A percentile compares a stretch with the other conserved stretches of the same genome.
Evolutionary conservation across 306 rosid species (phyloP).

Genomic region (Trifolium pratense): DNA sequence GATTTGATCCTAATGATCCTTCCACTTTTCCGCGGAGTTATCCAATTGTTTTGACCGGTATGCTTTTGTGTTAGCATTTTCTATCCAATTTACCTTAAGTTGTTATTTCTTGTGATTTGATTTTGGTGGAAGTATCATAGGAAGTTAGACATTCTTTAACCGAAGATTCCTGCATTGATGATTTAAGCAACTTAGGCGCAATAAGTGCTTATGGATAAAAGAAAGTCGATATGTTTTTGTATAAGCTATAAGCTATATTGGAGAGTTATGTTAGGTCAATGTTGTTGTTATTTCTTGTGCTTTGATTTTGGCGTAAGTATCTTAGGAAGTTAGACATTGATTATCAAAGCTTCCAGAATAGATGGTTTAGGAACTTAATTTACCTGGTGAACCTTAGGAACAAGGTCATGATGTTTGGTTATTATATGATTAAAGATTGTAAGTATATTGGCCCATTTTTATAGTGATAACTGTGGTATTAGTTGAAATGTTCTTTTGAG

Average conservation of each 20-base stretch:
- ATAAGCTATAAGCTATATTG: not conserved
- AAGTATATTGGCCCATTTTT: constrained; percentile 28
- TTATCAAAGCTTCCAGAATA: too few species aligned
- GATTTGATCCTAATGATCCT: constrained; percentile 68
- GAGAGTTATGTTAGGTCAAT: not conserved
- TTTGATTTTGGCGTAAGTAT: not conserved
- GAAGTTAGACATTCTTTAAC: constrained; percentile 24
- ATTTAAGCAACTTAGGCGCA: constrained; percentile 30
- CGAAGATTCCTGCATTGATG: constrained; percentile 27
- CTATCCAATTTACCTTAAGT: constrained; percentile 10
- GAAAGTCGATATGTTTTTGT: not conserved
- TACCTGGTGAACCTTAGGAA: not conserved
- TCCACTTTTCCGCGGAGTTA: constrained; percentile 84
- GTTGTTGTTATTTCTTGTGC: not conserved
- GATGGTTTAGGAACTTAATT: too few species aligned
- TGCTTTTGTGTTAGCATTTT: constrained; percentile 24
- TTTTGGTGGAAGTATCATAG: constrained; percentile 10
- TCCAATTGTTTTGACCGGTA: constrained; percentile 95
- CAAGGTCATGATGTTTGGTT: not conserved
- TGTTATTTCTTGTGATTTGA: not conserved
- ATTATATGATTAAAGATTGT: constrained; percentile 28
- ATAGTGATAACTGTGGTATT: constrained; percentile 1
- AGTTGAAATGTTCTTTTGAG: constrained; percentile 26
- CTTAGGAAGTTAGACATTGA: not conserved
- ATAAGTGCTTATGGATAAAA: not conserved